Base-by-base conservation (phyloP, 2,329 filamentous ascomycete species). In the Penicillium griseofulvum region DNA sequence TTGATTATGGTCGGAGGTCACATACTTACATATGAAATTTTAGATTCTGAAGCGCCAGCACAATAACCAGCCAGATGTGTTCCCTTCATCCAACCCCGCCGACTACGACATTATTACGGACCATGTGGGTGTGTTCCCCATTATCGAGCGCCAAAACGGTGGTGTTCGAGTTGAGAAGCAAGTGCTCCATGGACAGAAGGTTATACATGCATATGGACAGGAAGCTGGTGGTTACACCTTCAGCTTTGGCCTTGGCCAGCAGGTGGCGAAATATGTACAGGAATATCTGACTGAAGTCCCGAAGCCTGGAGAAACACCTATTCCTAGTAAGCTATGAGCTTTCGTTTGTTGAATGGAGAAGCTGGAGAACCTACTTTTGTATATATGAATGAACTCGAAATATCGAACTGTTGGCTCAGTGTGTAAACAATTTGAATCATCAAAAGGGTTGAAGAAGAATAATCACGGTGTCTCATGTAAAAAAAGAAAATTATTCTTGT, bases 201-300 rank as follows among this genome's bases (percentile, higher is more conserved):
- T 70, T 16, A 62, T 70, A 7, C 67, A 70, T 53, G 66, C 66
- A 6, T 70, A 70, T 39, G 67, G 66, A 47, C 55, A 56, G 14
- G 59, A 55, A 46, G 65, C 59, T 12, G 67, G 67, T 5, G 67
- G 67, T 10, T 69, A 65, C 56, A 59, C 63, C 36, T 68, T 64
- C 54, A 66, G 65, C 44, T 68, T 67, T 45, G 66, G 66, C 8
- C 26, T 68, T 22, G 38, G 17, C 38, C 38, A 41, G 19, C 38
- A 41, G 38, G 38, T 41, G 17, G 24, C 38, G 22, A 14, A 22
- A 12, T 41, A 41, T 5, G 38, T 41, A 22, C 38, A 41, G 17
- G 38, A 41, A 19, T 41, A 19, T 16, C 24, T 41, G 38, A 41
- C 17, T 10, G 38, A 41, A 19, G 10, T 41, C 10, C 38, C 38